These are phyloP conservation scores for Wallacemonas sp. DNA, from an alignment of 208 protist genomes.

Conservation along the genomic window DNA sequence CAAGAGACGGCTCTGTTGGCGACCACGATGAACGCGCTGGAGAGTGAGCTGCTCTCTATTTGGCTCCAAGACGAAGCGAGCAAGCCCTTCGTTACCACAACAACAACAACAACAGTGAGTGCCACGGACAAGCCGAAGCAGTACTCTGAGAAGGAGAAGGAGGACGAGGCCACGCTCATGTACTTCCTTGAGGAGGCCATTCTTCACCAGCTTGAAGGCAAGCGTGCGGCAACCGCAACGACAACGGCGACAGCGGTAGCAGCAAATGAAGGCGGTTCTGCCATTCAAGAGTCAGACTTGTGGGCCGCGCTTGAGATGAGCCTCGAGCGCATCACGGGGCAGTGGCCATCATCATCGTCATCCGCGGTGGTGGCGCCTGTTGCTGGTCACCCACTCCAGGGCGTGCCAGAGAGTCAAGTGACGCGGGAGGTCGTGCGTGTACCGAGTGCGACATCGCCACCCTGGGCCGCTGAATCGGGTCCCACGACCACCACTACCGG, in stretches of 20 bases:
- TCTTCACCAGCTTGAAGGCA: slow-evolving; percentile 1
- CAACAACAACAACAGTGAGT: neutral
- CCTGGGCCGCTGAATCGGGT: too few species aligned
- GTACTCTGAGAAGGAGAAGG: slow-evolving; percentile 1
- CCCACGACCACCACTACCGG: too few species aligned
- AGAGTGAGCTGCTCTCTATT: slow-evolving; percentile 28
- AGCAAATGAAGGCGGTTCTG: neutral
- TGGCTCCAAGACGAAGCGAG: slow-evolving; percentile 23
- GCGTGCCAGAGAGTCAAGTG: neutral
- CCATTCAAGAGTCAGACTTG: neutral
- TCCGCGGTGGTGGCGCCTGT: neutral
- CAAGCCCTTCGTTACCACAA: neutral
- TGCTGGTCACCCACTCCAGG: neutral
- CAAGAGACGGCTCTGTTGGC: slow-evolving; percentile 36
- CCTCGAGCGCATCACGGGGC: neutral
- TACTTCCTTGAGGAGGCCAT: slow-evolving; percentile 23
- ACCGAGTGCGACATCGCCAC: neutral
- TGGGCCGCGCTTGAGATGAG: neutral
- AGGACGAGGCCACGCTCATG: slow-evolving; percentile 19
- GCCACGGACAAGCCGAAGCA: neutral
- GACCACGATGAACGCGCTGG: slow-evolving; percentile 26
- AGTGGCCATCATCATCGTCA: too few species aligned
- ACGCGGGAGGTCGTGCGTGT: neutral
- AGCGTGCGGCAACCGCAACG: neutral
- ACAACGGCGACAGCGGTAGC: neutral